These are phyloP conservation scores for Akanthomyces lecanii DNA, from an alignment of 2,329 filamentous ascomycete genomes.

Conservation along the genomic window DNA sequence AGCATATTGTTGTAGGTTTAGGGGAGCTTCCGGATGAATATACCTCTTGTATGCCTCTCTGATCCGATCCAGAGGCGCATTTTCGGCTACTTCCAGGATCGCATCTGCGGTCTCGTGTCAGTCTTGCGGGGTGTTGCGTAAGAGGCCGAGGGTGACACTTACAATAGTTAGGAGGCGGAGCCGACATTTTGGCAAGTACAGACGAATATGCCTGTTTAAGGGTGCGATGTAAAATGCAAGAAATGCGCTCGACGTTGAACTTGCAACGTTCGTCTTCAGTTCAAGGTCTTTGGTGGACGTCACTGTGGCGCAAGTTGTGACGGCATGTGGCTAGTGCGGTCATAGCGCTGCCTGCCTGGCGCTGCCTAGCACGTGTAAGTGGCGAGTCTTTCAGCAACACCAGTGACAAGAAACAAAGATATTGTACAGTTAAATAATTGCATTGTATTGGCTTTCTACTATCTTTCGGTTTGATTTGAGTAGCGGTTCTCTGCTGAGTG, in stretches of 20 bases:
- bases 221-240: background rate
- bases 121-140: background rate
- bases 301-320: conserved; percentile 15
- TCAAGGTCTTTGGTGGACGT: background rate
- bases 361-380: conserved; percentile 11
- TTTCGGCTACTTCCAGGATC: conserved; percentile 63
- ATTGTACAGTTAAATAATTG: no score
- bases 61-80: conserved; percentile 71
- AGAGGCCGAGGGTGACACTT: conserved; percentile 22
- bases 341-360: background rate
- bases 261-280: background rate
- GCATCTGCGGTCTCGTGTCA: conserved; percentile 46
- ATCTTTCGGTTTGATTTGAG: no score
- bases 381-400: no score
- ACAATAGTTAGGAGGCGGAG: conserved; percentile 50
- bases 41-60: conserved; percentile 85
- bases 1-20: conserved; percentile 12
- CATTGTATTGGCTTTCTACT: no score
- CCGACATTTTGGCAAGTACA: conserved; percentile 22
- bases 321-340: conserved; percentile 8
- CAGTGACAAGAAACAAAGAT: no score
- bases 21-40: background rate
- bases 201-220: background rate
- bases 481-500: no score
- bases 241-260: background rate